phyloP scores from a whole-genome alignment of 1,284 basidiomycete genomes.

The Erythrobasidium hasegawianum region DNA sequence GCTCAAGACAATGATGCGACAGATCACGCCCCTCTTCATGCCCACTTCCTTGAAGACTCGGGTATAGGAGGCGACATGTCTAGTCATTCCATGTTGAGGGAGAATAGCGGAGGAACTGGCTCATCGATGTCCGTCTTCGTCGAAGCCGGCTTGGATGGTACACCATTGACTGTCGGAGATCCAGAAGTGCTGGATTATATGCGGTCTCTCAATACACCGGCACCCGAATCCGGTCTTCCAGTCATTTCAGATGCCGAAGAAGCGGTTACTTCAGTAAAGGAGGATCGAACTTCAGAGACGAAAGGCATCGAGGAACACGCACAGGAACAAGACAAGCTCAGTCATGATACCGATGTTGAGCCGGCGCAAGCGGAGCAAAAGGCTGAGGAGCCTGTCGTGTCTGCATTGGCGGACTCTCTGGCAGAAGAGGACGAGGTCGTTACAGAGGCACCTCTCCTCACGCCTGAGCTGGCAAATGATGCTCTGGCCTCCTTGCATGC shows the following conservation, averaged over 20 bases:
- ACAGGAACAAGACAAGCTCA: too few relatives aligned
- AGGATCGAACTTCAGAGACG: too few relatives aligned
- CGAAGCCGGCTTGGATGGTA: conserved; percentile 7
- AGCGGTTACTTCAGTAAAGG: too few relatives aligned
- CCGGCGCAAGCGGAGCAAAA: too few relatives aligned
- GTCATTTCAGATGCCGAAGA: too few relatives aligned
- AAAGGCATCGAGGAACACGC: too few relatives aligned
- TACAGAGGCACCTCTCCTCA: neutral
- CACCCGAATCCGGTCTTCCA: too few relatives aligned
- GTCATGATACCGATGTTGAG: too few relatives aligned
- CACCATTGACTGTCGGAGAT: conserved; percentile 6
- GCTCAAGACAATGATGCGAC: neutral
- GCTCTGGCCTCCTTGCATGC: neutral
- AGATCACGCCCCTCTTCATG: neutral
- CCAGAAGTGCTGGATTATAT: conserved; percentile 33
- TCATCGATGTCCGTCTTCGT: conserved; percentile 25
- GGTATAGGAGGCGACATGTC: conserved; percentile 18
- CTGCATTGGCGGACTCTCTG: too few relatives aligned
- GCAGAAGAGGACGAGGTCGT: neutral
- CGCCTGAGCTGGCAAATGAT: neutral
- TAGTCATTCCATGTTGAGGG: conserved; percentile 8
- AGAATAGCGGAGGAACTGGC: conserved; percentile 1
- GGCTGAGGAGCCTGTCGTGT: too few relatives aligned
- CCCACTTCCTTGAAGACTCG: conserved; percentile 15
- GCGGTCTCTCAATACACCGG: neutral